These are phyloP conservation scores for Mycena maculata DNA, from an alignment of 768 basidiomycete species.

Conservation along the genomic window DNA sequence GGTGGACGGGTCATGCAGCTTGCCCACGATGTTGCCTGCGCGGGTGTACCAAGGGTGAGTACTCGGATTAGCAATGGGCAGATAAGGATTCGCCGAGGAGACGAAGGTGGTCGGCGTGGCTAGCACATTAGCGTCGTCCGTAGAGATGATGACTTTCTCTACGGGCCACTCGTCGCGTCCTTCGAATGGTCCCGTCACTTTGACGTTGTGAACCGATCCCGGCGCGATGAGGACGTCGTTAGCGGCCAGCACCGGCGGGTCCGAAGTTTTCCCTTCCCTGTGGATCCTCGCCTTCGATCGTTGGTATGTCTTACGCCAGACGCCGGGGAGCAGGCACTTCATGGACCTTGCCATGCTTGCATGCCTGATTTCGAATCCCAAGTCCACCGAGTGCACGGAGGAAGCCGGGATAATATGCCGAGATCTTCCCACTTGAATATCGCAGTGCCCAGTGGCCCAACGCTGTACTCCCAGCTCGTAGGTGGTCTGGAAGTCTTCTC, in stretches of 20 bases:
- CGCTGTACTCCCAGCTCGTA: conserved; percentile 34
- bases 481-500: conserved; percentile 18
- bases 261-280: background rate
- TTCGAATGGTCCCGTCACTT: background rate
- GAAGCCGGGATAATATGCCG: conserved; percentile 7
- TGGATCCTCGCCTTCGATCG: background rate
- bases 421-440: conserved; percentile 7
- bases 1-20: background rate
- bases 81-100: background rate
- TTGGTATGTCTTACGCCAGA: background rate
- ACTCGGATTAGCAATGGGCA: background rate
- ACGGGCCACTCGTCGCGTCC: background rate
- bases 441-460: background rate
- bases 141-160: conserved; percentile 8
- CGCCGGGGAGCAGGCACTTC: background rate
- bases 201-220: background rate
- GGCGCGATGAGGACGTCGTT: background rate
- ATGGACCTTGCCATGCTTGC: background rate
- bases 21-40: conserved; percentile 1
- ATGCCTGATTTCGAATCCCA: conserved; percentile 12
- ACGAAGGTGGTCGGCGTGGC: conserved; percentile 1
- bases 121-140: conserved; percentile 1
- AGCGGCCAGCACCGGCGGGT: background rate
- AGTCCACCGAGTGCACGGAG: conserved; percentile 9
- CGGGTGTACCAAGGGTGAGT: background rate